phyloP scores from a whole-genome alignment of 2,329 filamentous ascomycete species.

The Epichloe sibirici region DNA sequence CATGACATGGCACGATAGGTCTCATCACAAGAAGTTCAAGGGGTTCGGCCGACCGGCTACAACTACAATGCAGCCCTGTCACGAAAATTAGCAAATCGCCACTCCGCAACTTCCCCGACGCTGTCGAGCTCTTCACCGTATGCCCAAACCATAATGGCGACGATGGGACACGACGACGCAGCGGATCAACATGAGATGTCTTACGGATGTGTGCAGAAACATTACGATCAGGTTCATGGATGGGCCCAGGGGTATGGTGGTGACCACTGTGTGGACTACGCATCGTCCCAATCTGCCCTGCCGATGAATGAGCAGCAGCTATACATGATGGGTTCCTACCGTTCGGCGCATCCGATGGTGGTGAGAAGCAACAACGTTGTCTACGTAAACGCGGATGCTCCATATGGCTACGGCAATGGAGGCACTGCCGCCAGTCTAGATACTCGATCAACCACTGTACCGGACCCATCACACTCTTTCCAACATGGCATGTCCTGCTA shows the following conservation, averaged over 20 bases:
- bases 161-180: conserved; percentile 1
- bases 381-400: conserved; percentile 16
- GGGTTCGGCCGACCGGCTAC: conserved; percentile 15
- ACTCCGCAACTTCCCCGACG: conserved; percentile 8
- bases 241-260: conserved; percentile 17
- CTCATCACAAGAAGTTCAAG: conserved; percentile 19
- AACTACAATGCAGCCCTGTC: conserved; percentile 20
- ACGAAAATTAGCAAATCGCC: conserved; percentile 18
- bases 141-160: background rate
- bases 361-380: conserved; percentile 11
- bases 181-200: conserved; percentile 5
- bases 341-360: conserved; percentile 11
- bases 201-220: conserved; percentile 14
- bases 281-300: conserved; percentile 11
- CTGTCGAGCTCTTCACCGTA: background rate
- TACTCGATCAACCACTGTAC: conserved; percentile 7
- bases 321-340: conserved; percentile 16
- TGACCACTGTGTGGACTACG: conserved; percentile 14
- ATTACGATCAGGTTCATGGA: conserved; percentile 13
- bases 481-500: conserved; percentile 9
- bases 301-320: conserved; percentile 10
- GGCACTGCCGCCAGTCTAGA: conserved; percentile 8
- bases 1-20: conserved; percentile 11
- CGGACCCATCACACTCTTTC: conserved; percentile 12
- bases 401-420: conserved; percentile 15